phyloP scores from a whole-genome alignment of 768 basidiomycete genomes.

The Boletus coccyginus region DNA sequence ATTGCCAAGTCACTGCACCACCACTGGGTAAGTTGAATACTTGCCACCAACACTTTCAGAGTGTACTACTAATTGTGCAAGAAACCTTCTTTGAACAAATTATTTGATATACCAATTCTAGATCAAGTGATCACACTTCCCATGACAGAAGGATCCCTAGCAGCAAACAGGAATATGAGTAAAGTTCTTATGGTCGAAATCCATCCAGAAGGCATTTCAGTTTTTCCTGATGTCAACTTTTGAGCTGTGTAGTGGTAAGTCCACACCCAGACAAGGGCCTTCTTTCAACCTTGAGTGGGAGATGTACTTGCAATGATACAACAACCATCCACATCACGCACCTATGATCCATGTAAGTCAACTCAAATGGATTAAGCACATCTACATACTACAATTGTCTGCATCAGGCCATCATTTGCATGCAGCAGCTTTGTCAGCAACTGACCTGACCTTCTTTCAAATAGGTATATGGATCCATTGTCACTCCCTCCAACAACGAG shows the following conservation, averaged over 20 bases:
- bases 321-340: not conserved
- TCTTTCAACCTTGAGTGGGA: not conserved
- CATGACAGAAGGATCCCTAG: not conserved
- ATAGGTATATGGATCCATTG: slow-evolving; percentile 4
- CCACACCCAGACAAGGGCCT: not conserved
- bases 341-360: not conserved
- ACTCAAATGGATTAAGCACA: not conserved
- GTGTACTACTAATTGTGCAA: not conserved
- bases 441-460: slow-evolving; percentile 2
- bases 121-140: not conserved
- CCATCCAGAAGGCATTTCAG: not conserved
- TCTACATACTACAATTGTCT: not conserved
- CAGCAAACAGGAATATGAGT: not conserved
- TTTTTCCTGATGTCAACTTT: not conserved
- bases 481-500: slow-evolving; percentile 9
- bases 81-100: not conserved
- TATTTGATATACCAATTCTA: not conserved
- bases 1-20: not conserved
- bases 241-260: not conserved
- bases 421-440: not conserved
- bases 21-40: not conserved
- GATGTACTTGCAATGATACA: slow-evolving; percentile 8
- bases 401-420: not conserved
- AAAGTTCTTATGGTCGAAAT: not conserved
- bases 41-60: not conserved